These are phyloP conservation scores for Akanthomyces uredinophilus DNA, from an alignment of 2,329 filamentous ascomycete species.

Conservation along the genomic window DNA sequence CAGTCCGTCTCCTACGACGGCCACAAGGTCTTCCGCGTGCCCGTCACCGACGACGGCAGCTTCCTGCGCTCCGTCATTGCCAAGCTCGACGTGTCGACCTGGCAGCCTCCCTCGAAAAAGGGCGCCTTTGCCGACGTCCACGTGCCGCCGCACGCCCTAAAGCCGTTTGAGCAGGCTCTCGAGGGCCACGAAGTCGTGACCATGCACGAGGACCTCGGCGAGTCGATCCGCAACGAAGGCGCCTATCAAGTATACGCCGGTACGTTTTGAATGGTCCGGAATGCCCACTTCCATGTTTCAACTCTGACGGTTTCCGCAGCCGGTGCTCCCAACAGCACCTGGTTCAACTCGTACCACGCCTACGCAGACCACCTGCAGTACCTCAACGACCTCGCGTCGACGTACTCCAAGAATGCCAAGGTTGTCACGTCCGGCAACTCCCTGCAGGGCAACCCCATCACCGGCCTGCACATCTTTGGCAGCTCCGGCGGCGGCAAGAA, in stretches of 20 bases:
- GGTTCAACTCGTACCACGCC: slow-evolving; percentile 50
- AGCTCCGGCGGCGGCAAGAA: slow-evolving; percentile 35
- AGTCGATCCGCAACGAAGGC: slow-evolving; percentile 32
- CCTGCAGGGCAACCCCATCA: slow-evolving; percentile 48
- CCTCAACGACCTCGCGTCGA: slow-evolving; percentile 38
- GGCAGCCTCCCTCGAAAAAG: slow-evolving; percentile 32
- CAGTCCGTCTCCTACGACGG: slow-evolving; percentile 35
- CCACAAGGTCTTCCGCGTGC: slow-evolving; percentile 41
- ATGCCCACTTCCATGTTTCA: background rate
- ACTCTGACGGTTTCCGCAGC: slow-evolving; percentile 10
- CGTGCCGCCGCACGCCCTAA: slow-evolving; percentile 31
- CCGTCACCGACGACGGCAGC: slow-evolving; percentile 26
- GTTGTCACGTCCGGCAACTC: slow-evolving; percentile 46
- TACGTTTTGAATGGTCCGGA: background rate
- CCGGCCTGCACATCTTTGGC: slow-evolving; percentile 56
- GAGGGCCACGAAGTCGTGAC: slow-evolving; percentile 27
- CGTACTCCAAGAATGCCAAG: slow-evolving; percentile 40
- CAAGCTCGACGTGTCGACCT: slow-evolving; percentile 31
- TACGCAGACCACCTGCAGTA: slow-evolving; percentile 47
- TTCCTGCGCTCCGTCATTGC: slow-evolving; percentile 30
- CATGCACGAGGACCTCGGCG: slow-evolving; percentile 37
- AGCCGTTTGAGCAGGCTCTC: slow-evolving; percentile 28
- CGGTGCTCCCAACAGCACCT: slow-evolving; percentile 30
- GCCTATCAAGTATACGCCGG: slow-evolving; percentile 24
- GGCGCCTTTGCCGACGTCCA: slow-evolving; percentile 36